Percentiles rank a stretch among this genome's conserved stretches.
Evolutionary conservation across 2,329 filamentous ascomycete species (phyloP).

Genomic region (Colletotrichum sp.): DNA sequence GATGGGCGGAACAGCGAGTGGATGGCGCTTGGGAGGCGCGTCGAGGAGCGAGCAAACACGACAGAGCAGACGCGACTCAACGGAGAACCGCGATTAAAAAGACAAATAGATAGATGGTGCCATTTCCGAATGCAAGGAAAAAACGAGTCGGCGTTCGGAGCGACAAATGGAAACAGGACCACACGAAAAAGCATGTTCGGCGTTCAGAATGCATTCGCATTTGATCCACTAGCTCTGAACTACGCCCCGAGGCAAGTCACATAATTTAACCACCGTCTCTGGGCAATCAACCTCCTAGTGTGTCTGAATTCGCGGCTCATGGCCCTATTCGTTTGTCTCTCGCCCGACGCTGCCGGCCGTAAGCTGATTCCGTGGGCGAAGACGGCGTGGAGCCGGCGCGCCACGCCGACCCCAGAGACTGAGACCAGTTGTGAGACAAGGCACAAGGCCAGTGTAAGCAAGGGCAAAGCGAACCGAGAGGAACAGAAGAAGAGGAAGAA

Average conservation of each 20-base stretch:
- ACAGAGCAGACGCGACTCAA: neutral
- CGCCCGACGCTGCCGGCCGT: conserved; percentile 16
- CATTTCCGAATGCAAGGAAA: neutral
- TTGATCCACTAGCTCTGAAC: neutral
- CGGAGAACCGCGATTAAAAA: neutral
- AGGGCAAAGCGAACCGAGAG: neutral
- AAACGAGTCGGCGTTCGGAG: conserved; percentile 14
- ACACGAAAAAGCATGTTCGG: conserved; percentile 12
- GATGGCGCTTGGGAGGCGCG: neutral
- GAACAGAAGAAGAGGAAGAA: neutral
- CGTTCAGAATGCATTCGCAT: conserved; percentile 8
- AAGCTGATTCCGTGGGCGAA: conserved; percentile 8
- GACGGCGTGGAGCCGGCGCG: conserved; percentile 9
- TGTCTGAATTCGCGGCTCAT: neutral
- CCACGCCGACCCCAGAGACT: neutral
- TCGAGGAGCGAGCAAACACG: neutral
- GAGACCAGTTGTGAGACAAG: neutral
- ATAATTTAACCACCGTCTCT: neutral
- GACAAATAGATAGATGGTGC: neutral
- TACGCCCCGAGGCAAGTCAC: neutral
- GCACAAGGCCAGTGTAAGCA: neutral
- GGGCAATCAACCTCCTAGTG: neutral
- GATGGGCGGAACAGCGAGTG: neutral
- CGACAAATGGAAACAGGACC: neutral
- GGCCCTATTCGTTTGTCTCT: conserved; percentile 1